phyloP scores from a whole-genome alignment of 805 yeast species.

The Candida anglica region DNA sequence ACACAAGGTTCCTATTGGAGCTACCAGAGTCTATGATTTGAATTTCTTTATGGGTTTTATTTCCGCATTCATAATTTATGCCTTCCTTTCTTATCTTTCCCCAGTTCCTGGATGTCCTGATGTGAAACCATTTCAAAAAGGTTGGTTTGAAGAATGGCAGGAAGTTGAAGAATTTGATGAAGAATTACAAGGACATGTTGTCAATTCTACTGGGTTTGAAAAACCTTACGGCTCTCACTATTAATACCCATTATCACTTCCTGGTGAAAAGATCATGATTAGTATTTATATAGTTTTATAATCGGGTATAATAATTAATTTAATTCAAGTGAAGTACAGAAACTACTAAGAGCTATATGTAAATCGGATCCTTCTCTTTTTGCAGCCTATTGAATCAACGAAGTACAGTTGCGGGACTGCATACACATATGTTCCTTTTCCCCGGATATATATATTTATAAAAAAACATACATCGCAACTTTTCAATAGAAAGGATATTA shows the following conservation, averaged over 20 bases:
- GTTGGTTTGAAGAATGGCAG: slow-evolving; percentile 60
- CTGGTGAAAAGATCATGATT: too few species aligned
- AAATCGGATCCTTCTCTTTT: too few species aligned
- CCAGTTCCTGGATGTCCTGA: slow-evolving; percentile 45
- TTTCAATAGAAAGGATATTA: too few species aligned
- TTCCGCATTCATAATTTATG: slow-evolving; percentile 52
- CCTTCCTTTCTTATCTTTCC: slow-evolving; percentile 44
- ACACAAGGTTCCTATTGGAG: slow-evolving; percentile 70
- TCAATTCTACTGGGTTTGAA: slow-evolving; percentile 14
- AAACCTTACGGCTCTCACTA: slow-evolving; percentile 1
- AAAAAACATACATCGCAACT: too few species aligned
- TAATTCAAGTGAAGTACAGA: neutral
- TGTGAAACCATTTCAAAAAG: slow-evolving; percentile 42
- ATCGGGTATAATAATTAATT: too few species aligned
- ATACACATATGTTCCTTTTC: too few species aligned
- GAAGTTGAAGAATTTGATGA: slow-evolving; percentile 63
- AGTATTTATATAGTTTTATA: too few species aligned
- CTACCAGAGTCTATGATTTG: slow-evolving; percentile 65
- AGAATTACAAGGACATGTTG: slow-evolving; percentile 27
- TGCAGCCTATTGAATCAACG: too few species aligned
- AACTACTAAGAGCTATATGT: too few species aligned
- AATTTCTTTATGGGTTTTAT: slow-evolving; percentile 77
- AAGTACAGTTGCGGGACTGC: too few species aligned
- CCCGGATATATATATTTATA: too few species aligned
- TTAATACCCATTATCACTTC: too few species aligned